Percentiles rank a stretch among this genome's conserved stretches.
Evolutionary conservation across 176 grass and related monocot genomes (phyloP).

Genomic region (Triticum dicoccoides): DNA sequence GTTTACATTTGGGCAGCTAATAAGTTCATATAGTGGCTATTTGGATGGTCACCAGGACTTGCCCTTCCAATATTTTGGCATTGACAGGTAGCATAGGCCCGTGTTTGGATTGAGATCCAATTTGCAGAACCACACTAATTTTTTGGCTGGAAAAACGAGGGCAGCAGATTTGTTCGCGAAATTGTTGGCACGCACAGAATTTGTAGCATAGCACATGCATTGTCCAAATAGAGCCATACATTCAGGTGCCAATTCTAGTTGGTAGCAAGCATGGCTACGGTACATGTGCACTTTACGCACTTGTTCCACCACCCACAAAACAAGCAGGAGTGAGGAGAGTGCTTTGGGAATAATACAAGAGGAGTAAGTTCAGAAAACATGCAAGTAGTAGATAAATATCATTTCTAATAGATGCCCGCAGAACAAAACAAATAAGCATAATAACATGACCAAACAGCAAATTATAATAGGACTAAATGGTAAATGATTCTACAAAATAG

Average conservation of each 20-base stretch:
- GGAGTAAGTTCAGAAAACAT: neutral
- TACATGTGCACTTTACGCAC: neutral
- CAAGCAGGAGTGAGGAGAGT: conserved; percentile 5
- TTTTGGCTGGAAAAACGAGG: neutral
- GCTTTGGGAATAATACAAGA: neutral
- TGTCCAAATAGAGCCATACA: neutral
- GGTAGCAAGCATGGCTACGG: neutral
- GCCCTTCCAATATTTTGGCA: neutral
- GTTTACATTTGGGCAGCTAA: conserved; percentile 10
- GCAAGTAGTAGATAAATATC: neutral
- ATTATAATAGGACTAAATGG: neutral
- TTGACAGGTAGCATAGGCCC: neutral
- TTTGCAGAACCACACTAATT: neutral
- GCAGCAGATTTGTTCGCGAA: neutral
- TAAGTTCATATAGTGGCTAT: neutral
- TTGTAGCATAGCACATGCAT: neutral
- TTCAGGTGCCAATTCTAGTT: neutral
- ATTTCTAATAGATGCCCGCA: neutral
- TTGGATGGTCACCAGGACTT: neutral
- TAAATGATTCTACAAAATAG: neutral
- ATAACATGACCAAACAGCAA: neutral
- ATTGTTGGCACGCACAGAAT: neutral
- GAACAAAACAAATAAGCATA: neutral
- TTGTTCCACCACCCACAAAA: conserved; percentile 6
- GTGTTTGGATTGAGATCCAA: neutral